These are phyloP conservation scores for Pseudocercospora ulei DNA, from an alignment of 2,329 filamentous ascomycete genomes.

Conservation along the genomic window DNA sequence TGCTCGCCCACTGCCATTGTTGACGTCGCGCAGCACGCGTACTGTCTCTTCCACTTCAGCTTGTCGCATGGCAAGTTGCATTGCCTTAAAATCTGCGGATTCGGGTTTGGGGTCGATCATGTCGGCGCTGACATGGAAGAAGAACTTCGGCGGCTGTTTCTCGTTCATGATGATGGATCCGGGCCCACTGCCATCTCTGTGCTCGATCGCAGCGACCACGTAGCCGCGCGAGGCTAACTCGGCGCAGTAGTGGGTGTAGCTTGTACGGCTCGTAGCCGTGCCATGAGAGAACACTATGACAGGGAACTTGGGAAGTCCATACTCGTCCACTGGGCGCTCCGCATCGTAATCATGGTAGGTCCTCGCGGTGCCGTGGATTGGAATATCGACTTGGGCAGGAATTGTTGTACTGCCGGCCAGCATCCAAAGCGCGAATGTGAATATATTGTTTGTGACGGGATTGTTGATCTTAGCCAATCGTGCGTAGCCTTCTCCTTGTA, in stretches of 20 bases:
- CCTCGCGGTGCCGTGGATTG: constrained; percentile 32
- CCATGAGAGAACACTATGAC: constrained; percentile 43
- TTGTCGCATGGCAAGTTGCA: constrained; percentile 40
- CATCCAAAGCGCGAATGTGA: constrained; percentile 38
- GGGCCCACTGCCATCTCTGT: constrained; percentile 42
- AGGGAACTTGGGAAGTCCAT: constrained; percentile 33
- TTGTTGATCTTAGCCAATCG: constrained; percentile 37
- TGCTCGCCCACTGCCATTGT: constrained; percentile 33
- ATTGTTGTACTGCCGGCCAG: constrained; percentile 38
- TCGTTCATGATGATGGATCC: constrained; percentile 37
- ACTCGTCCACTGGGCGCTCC: constrained; percentile 28
- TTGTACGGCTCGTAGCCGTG: constrained; percentile 40
- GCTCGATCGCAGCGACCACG: constrained; percentile 42
- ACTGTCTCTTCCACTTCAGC: constrained; percentile 42
- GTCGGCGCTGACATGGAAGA: constrained; percentile 36
- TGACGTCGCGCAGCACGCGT: constrained; percentile 36
- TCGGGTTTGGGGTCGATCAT: constrained; percentile 31
- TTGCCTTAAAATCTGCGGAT: constrained; percentile 35
- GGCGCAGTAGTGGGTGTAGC: constrained; percentile 41
- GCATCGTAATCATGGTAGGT: constrained; percentile 28
- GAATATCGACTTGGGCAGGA: constrained; percentile 39
- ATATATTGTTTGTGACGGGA: constrained; percentile 33
- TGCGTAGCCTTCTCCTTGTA: constrained; percentile 40
- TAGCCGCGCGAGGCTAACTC: constrained; percentile 42
- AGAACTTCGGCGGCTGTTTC: constrained; percentile 30